phyloP scores from a whole-genome alignment of 768 basidiomycete species.

The Floccularia luteovirens region DNA sequence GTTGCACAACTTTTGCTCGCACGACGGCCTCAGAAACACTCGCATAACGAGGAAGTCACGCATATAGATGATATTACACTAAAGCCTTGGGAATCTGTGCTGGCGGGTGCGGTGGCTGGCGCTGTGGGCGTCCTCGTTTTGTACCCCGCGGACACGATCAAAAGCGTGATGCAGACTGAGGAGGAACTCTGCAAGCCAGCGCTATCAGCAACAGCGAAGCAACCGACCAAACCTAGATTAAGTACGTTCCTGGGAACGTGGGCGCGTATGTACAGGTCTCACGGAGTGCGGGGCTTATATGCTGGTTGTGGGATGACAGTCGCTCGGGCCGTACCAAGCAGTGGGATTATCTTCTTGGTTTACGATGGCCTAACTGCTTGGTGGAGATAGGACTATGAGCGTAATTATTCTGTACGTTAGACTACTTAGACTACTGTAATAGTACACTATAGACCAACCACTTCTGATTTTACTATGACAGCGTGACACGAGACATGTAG shows the following conservation, averaged over 20 bases:
- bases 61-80: not conserved
- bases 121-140: slow-evolving; percentile 80
- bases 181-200: slow-evolving; percentile 68
- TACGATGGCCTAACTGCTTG: slow-evolving; percentile 67
- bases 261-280: slow-evolving; percentile 60
- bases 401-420: too few species aligned
- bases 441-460: too few species aligned
- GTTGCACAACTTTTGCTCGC: slow-evolving; percentile 54
- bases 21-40: slow-evolving; percentile 26
- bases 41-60: slow-evolving; percentile 6
- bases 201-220: slow-evolving; percentile 8
- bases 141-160: slow-evolving; percentile 93
- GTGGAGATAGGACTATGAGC: too few species aligned
- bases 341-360: slow-evolving; percentile 88
- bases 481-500: too few species aligned
- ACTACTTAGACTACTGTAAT: too few species aligned
- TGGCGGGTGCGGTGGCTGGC: slow-evolving; percentile 82
- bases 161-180: slow-evolving; percentile 92
- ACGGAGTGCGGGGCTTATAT: slow-evolving; percentile 82
- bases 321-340: slow-evolving; percentile 77
- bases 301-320: slow-evolving; percentile 92
- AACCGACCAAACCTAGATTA: slow-evolving; percentile 5
- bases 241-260: slow-evolving; percentile 51
- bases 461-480: too few species aligned
- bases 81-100: slow-evolving; percentile 70